A percentile compares a stretch with the other conserved stretches of the same genome.
Conservation (phyloP, 345 rosid genomes). For the Eucalyptus cloeziana region DNA sequence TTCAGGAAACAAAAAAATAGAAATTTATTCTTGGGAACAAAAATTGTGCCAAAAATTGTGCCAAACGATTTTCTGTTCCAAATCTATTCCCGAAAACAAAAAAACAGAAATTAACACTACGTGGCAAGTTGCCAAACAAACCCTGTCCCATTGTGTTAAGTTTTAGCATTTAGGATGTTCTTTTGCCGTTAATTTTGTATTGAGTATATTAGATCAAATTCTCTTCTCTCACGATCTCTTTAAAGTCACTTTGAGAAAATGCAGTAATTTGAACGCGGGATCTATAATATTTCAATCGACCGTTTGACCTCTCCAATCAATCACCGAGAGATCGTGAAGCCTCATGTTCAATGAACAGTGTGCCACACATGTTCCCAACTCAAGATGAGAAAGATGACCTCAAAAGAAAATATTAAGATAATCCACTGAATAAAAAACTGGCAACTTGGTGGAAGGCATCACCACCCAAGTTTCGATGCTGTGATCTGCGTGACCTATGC, state of each 20-base stretch:
- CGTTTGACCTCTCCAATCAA: not conserved
- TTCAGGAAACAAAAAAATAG: fast-evolving
- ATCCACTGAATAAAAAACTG: not conserved
- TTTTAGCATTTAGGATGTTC: too few relatives aligned
- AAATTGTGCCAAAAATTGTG: too few relatives aligned
- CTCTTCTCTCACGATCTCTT: not conserved
- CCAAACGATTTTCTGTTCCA: fast-evolving
- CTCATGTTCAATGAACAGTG: not conserved
- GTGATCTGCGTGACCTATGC: not conserved
- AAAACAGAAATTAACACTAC: fast-evolving
- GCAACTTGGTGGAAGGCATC: not conserved
- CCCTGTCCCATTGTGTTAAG: too few relatives aligned
- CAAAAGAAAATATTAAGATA: not conserved
- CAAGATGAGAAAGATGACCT: not conserved
- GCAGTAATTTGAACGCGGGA: not conserved
- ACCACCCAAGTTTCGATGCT: not conserved
- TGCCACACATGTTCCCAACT: not conserved
- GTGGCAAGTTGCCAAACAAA: fast-evolving
- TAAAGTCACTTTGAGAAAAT: not conserved
- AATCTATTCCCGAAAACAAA: fast-evolving
- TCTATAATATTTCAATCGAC: not conserved
- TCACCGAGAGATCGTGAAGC: not conserved
- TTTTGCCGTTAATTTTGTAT: not conserved
- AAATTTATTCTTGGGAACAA: fast-evolving
- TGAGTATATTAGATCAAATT: not conserved